Evolutionary conservation across 2,329 filamentous ascomycete genomes (phyloP), one percentile per base, ranked within the genome.

Genomic region (Ophiocordyceps sinensis): DNA sequence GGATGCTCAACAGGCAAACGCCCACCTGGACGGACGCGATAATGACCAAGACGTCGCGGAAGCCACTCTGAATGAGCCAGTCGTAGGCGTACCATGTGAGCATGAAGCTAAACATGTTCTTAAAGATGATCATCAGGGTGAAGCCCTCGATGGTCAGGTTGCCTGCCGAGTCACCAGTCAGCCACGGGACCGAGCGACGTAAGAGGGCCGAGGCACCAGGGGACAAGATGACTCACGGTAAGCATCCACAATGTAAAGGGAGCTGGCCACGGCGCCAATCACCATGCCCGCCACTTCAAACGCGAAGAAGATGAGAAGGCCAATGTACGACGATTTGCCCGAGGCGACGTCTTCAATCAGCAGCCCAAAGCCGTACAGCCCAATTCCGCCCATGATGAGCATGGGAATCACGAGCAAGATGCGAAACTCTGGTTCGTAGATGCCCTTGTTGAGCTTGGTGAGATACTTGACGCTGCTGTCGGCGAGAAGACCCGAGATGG

Each of bases 401-500:
- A 91, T 86, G 5, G 87, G 86, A 2, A 91, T 64, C 1, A 94
- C 82, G 2, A 96, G 72, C 8, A 91, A 52, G 45, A 95, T 77
- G 15, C 88, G 75, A 58, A 94, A 95, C 56, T 95, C 89, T 1
- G 89, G 88, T 61, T 95, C 88, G 55, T 93, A 94, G 42, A 86
- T 70, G 39, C 88, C 88, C 13, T 69, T 68, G 61, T 96, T 95
- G 46, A 70, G 67, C 43, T 71, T 71, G 17, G 86, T 88, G 65
- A 94, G 69, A 37, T 65, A 65, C 41, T 71, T 76, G 30, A 82
- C 84, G 41, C 74, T 79, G 59, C 71, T 77, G 58, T 96, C 88
- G 15, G 83, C 73, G 23, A 93, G 58, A 0, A 79, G 45, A 9
- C 86, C 88, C 0, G 84, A 76, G n/a, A 94, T 59, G 15, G 77